Conservation (phyloP, 2,329 filamentous ascomycete genomes). For the Celoporthe dispersa region DNA sequence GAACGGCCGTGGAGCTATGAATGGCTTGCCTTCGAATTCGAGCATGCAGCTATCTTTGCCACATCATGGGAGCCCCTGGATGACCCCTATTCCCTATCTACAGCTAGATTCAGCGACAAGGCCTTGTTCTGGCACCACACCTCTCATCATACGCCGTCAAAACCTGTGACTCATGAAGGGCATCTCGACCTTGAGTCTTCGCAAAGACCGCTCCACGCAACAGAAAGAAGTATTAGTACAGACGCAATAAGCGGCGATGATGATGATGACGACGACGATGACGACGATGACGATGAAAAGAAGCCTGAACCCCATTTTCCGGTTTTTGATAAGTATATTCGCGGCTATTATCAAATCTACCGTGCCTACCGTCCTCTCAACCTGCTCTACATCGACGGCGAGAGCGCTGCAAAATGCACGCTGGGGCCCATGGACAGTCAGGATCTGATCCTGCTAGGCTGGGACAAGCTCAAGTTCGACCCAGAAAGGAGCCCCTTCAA, state of each 20-base stretch:
- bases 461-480: not conserved
- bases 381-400: conserved; percentile 72
- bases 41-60: conserved; percentile 64
- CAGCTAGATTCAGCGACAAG: not conserved
- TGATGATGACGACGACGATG: not conserved
- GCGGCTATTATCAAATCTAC: conserved; percentile 71
- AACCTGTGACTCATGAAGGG: not conserved
- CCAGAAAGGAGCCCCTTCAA: not conserved
- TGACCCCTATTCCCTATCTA: not conserved
- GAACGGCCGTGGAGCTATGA: conserved; percentile 54
- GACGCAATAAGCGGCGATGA: not conserved
- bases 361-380: conserved; percentile 59
- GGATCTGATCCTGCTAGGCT: conserved; percentile 57
- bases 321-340: conserved; percentile 20
- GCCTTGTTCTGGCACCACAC: not conserved
- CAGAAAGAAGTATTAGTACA: not conserved
- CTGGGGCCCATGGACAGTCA: conserved; percentile 72
- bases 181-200: not conserved
- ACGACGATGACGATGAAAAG: not conserved
- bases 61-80: conserved; percentile 19
- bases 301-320: conserved; percentile 11
- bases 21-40: conserved; percentile 67
- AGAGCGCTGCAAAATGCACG: conserved; percentile 66
- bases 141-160: not conserved
- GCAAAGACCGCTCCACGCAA: not conserved